Conservation (phyloP, 495 filamentous ascomycete species). For the Hapsidospora chrysogenum region DNA sequence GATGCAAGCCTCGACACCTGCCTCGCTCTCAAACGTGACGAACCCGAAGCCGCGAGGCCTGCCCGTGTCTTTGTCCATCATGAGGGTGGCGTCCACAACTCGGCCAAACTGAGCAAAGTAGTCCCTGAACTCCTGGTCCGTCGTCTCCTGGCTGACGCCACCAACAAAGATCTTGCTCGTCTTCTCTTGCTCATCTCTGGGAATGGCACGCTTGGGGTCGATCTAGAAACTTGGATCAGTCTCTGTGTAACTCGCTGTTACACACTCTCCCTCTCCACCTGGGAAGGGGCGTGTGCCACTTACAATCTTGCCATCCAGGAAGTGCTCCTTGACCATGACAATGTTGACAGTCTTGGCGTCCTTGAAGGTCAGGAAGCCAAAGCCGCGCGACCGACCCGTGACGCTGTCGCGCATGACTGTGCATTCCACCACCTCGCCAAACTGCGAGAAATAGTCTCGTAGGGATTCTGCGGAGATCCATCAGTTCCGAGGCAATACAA, state of each 20-base stretch:
- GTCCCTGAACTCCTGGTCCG: conserved; percentile 84
- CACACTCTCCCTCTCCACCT: no score
- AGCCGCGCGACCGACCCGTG: conserved; percentile 83
- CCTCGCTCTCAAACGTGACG: conserved; percentile 93
- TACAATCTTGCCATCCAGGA: conserved; percentile 95
- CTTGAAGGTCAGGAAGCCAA: conserved; percentile 94
- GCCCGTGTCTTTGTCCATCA: conserved; percentile 99
- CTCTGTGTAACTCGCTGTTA: no score
- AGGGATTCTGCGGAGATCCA: conserved; percentile 55
- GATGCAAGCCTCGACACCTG: conserved; percentile 83
- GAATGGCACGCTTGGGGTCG: conserved; percentile 94
- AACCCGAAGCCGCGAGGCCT: conserved; percentile 96
- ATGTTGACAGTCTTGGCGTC: conserved; percentile 96
- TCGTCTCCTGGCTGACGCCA: conserved; percentile 92
- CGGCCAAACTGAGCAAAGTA: conserved; percentile 95
- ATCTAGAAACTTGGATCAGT: conserved; percentile 38
- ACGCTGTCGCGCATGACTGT: conserved; percentile 96
- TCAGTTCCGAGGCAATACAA: not conserved
- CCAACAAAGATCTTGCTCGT: conserved; percentile 98
- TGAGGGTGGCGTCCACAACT: conserved; percentile 90
- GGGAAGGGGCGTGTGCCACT: conserved; percentile 15
- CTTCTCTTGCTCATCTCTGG: conserved; percentile 92
- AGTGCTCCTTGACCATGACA: conserved; percentile 99
- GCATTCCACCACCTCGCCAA: conserved; percentile 92
- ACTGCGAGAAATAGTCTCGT: conserved; percentile 97